Percentiles rank a stretch among this genome's conserved stretches.
Evolutionary conservation across 148 eudicot genomes (phyloP).

Genomic region (Talinum fruticosum): DNA sequence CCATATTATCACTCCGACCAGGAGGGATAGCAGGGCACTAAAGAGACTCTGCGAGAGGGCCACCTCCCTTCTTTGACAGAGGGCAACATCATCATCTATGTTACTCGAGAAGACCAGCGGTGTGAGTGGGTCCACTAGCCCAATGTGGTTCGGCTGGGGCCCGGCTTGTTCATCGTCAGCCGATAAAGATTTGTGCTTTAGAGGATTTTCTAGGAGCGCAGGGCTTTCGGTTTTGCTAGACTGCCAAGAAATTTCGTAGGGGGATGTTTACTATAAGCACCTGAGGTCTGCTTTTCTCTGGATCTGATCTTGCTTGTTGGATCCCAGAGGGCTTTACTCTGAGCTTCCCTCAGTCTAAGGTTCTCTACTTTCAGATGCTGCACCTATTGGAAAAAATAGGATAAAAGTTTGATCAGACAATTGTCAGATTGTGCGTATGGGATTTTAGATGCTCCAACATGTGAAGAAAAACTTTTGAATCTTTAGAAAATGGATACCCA

Average conservation of each 20-base stretch:
- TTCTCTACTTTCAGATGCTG: conserved; percentile 50
- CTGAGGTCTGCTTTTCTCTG: conserved; percentile 7
- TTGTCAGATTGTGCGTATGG: not conserved
- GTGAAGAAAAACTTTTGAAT: too few species aligned
- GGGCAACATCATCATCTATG: conserved; percentile 20
- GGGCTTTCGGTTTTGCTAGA: not conserved
- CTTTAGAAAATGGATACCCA: too few species aligned
- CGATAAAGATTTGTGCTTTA: conserved; percentile 11
- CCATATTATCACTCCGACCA: conserved; percentile 65
- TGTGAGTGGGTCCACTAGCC: conserved; percentile 20
- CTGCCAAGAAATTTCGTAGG: conserved; percentile 20
- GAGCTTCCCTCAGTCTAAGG: conserved; percentile 45
- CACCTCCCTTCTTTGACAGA: conserved; percentile 35
- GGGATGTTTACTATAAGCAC: conserved; percentile 7
- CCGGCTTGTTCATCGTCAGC: not conserved
- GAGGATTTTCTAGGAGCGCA: conserved; percentile 14
- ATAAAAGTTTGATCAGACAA: not conserved
- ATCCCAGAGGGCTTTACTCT: conserved; percentile 41
- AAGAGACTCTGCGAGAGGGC: conserved; percentile 61
- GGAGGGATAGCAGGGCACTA: conserved; percentile 58
- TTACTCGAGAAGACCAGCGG: conserved; percentile 27
- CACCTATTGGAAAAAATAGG: conserved; percentile 38
- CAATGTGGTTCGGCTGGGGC: conserved; percentile 15
- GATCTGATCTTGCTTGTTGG: conserved; percentile 12
- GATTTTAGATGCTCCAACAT: too few species aligned